phyloP scores from a whole-genome alignment of 768 basidiomycete species.

The Lactarius deliciosus region DNA sequence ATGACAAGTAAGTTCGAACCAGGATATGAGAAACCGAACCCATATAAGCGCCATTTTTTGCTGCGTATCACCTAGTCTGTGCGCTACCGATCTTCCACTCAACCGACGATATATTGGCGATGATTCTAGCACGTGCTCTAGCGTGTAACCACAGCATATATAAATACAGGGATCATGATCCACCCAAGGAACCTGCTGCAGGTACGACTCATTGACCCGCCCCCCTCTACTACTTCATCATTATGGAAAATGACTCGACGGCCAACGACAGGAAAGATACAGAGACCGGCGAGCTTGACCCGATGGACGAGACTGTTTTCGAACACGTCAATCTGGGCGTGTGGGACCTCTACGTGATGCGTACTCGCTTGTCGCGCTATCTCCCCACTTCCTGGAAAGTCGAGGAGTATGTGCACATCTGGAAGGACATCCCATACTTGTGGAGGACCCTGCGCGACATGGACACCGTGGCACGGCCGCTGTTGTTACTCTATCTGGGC shows the following conservation, averaged over 20 bases:
- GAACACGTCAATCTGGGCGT: not conserved
- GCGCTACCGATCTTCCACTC: not conserved
- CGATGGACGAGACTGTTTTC: not conserved
- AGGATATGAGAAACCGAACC: too few species aligned
- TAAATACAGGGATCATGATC: not conserved
- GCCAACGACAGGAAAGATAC: not conserved
- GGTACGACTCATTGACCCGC: not conserved
- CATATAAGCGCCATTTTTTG: too few species aligned
- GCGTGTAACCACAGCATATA: not conserved
- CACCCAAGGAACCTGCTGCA: too few species aligned
- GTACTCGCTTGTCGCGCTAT: not conserved
- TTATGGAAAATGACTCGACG: not conserved
- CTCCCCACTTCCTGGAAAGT: not conserved
- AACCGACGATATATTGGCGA: not conserved
- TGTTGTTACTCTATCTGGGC: slow-evolving; percentile 15
- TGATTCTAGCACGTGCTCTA: too few species aligned
- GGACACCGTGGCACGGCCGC: slow-evolving; percentile 5
- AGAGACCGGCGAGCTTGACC: not conserved
- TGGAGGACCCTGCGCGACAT: slow-evolving; percentile 50
- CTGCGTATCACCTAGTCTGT: not conserved
- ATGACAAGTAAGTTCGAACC: too few species aligned
- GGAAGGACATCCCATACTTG: not conserved
- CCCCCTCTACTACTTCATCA: not conserved
- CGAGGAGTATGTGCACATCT: not conserved
- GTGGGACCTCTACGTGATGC: not conserved